Base-by-base conservation (phyloP, 805 yeast genomes). In the Wickerhamomyces bovis region DNA sequence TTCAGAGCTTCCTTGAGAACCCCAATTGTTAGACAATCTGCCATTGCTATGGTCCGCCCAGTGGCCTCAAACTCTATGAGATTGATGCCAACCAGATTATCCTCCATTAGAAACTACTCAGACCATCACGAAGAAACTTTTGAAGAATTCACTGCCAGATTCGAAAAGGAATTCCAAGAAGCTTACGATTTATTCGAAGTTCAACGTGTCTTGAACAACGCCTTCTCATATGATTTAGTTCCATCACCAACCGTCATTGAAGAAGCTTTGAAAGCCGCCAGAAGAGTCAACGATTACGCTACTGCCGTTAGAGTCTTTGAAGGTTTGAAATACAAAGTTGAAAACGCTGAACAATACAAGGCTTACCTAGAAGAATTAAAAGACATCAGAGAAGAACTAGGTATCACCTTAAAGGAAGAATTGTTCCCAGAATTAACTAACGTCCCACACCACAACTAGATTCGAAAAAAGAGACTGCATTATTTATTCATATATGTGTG, bases 271-370 rank as follows among this genome's bases (percentile, higher is more conserved):
- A 83, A 87, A 74, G 99, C 99, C 42, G 90, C 97, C 61, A 90
- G 99, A 83, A 88, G 98, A 75, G 98, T 94, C 58, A 89, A 94
- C 72, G 99, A 94, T 75, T 88, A 88, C 74, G 97, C 99, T 52
- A 90, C 98, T 50, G 99, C 99, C 47, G 94, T 89, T 58, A 87
- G 99, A 75, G 96, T 95, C 47, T 94, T 94, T 63, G 99, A 92
- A 77, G 98, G 95, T 57, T 80, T 94, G 68, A 88, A 86, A 71
- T 88, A 82, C 81, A 94, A 94, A 77, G 98, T 94, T 55, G 97
- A 92, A 71, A 88, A 84, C 75, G 82, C 80, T 67, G 85, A 84
- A 59, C 98, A 94, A 75, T 94, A 94, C 78, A 79, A 85, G 62
- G 97, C 97, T 55, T 94, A 94, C 78, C 82, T 94, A 60, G 96